Evolutionary conservation across 176 grass and related monocot genomes (phyloP).

Genomic region (Echinochloa phyllopogon): DNA sequence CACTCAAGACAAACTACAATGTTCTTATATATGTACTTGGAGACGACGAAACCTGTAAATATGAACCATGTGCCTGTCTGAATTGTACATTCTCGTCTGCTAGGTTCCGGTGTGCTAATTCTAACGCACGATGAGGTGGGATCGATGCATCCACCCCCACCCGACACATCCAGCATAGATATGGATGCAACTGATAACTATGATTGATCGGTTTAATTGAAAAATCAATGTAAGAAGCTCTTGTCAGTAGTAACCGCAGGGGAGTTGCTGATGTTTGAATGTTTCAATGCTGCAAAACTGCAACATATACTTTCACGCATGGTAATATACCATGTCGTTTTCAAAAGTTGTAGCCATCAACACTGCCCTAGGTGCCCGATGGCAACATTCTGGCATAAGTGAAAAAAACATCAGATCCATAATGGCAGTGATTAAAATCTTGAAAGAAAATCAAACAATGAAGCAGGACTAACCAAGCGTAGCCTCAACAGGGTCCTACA

Average conservation of each 20-base stretch:
- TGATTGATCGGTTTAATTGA: neutral
- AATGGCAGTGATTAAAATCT: neutral
- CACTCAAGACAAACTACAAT: neutral
- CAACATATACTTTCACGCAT: neutral
- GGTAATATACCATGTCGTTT: neutral
- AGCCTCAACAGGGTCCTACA: neutral
- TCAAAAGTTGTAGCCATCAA: neutral
- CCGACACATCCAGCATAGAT: neutral
- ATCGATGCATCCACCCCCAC: neutral
- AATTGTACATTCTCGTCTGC: neutral
- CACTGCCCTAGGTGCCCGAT: neutral
- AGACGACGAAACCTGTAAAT: conserved; percentile 29
- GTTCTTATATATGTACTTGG: conserved; percentile 29
- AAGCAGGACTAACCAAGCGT: neutral
- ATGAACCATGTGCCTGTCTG: conserved; percentile 27
- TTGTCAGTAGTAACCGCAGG: neutral
- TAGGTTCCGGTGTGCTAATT: neutral
- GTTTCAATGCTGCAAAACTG: neutral
- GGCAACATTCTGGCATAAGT: neutral
- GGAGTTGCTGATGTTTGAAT: neutral
- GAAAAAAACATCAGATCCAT: neutral
- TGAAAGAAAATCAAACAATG: neutral
- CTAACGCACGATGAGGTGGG: neutral
- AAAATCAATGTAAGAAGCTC: neutral
- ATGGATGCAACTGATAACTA: neutral